Conservation (phyloP, 306 rosid genomes). For the Mimosa bimucronata region DNA sequence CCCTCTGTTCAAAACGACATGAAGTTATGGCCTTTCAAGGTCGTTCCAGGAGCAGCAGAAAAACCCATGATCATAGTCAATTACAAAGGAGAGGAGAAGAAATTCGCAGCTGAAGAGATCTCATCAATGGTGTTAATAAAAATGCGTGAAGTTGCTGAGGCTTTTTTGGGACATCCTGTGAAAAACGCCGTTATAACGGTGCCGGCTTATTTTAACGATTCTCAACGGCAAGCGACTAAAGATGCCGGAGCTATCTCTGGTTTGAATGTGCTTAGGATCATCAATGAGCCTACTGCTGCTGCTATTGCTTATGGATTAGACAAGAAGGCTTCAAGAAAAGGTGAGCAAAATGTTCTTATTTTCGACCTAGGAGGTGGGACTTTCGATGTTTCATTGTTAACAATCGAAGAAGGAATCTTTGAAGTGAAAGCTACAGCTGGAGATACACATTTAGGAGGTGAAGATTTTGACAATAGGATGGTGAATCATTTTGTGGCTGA, state of each 20-base stretch:
- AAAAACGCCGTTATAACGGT: conserved; percentile 81
- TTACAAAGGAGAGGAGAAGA: conserved; percentile 77
- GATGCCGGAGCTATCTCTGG: conserved; percentile 76
- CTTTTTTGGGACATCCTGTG: conserved; percentile 61
- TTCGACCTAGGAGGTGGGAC: conserved; percentile 82
- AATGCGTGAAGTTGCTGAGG: conserved; percentile 71
- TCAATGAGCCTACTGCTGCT: conserved; percentile 85
- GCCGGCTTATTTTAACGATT: conserved; percentile 87
- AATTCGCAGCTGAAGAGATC: conserved; percentile 68
- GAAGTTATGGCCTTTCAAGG: conserved; percentile 88
- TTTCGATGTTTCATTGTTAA: conserved; percentile 72
- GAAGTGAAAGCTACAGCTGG: conserved; percentile 89
- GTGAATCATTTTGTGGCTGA: conserved; percentile 78
- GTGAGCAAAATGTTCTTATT: conserved; percentile 79
- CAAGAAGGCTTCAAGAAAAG: conserved; percentile 67
- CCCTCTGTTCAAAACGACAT: conserved; percentile 68
- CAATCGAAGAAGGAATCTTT: conserved; percentile 80
- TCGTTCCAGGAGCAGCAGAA: conserved; percentile 61
- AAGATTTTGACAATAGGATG: conserved; percentile 80
- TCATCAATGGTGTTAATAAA: conserved; percentile 76
- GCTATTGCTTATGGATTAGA: conserved; percentile 86
- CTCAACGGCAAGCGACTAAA: conserved; percentile 84
- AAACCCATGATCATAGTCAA: conserved; percentile 74
- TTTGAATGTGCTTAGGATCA: conserved; percentile 69
- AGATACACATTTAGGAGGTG: conserved; percentile 87